These are phyloP conservation scores for Sesbania bispinosa DNA, from an alignment of 306 rosid genomes.

Conservation along the genomic window DNA sequence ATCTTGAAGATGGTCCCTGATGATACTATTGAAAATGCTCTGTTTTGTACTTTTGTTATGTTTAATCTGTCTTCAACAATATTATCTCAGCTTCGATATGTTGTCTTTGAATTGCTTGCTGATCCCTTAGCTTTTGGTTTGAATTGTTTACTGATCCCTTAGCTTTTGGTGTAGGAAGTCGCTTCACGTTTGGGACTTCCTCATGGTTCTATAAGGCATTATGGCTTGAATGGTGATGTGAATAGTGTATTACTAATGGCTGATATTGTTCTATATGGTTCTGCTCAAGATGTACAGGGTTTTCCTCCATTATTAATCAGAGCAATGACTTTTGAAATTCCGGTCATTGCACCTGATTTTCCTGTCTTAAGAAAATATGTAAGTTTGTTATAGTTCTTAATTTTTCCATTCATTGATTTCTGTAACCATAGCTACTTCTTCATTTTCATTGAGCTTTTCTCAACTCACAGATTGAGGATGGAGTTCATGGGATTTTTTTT, in stretches of 20 bases:
- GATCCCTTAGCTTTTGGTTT: no score
- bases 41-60: not conserved
- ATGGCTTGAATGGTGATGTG: slow-evolving; percentile 79
- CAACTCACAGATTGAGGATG: slow-evolving; percentile 62
- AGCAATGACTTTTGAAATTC: slow-evolving; percentile 87
- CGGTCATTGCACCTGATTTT: slow-evolving; percentile 81
- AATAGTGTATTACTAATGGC: slow-evolving; percentile 73
- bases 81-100: slow-evolving; percentile 5
- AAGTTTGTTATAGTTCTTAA: slow-evolving; percentile 44
- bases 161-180: slow-evolving; percentile 61
- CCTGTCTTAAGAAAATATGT: slow-evolving; percentile 74
- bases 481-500: slow-evolving; percentile 70
- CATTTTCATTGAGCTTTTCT: slow-evolving; percentile 24
- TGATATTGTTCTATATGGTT: slow-evolving; percentile 87
- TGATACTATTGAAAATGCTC: not conserved
- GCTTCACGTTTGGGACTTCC: slow-evolving; percentile 84
- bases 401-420: slow-evolving; percentile 28
- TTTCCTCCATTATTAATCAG: slow-evolving; percentile 86
- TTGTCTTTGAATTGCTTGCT: slow-evolving; percentile 17
- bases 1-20: slow-evolving; percentile 20
- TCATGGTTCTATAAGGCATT: slow-evolving; percentile 70
- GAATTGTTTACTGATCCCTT: no score
- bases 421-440: not conserved
- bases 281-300: slow-evolving; percentile 87
- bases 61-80: slow-evolving; percentile 11